Conservation (phyloP, 2,329 filamentous ascomycete species). For the Xylaria sp. region DNA sequence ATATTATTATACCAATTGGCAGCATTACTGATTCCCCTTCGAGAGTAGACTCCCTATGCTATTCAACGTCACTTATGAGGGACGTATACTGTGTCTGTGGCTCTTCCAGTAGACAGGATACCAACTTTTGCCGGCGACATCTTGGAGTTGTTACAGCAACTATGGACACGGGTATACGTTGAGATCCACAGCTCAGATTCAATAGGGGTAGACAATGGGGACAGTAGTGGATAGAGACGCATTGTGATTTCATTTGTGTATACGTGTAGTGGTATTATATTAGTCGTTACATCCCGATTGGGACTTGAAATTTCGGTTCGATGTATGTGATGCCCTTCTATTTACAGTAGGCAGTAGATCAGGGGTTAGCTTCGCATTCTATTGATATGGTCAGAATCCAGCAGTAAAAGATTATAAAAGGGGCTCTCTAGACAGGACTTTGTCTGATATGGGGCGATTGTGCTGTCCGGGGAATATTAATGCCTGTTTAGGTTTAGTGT, state of each 20-base stretch:
- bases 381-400: background rate
- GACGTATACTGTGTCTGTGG: background rate
- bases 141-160: conserved; percentile 3
- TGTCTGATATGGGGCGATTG: background rate
- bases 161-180: background rate
- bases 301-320: conserved; percentile 6
- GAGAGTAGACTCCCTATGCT: conserved; percentile 5
- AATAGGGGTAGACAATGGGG: background rate
- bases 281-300: background rate
- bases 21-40: conserved; percentile 12
- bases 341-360: conserved; percentile 10
- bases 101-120: conserved; percentile 17
- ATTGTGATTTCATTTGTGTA: conserved; percentile 27
- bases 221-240: conserved; percentile 15
- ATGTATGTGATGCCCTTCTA: conserved; percentile 23
- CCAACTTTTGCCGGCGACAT: conserved; percentile 6
- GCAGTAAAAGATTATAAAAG: background rate
- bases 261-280: conserved; percentile 15
- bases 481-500: conserved; percentile 2
- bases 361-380: background rate
- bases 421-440: background rate
- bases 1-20: conserved; percentile 23
- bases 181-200: background rate
- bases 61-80: background rate
- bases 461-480: background rate